Conservation (phyloP, 2,329 filamentous ascomycete genomes). For the Fusarium guadeloupense region DNA sequence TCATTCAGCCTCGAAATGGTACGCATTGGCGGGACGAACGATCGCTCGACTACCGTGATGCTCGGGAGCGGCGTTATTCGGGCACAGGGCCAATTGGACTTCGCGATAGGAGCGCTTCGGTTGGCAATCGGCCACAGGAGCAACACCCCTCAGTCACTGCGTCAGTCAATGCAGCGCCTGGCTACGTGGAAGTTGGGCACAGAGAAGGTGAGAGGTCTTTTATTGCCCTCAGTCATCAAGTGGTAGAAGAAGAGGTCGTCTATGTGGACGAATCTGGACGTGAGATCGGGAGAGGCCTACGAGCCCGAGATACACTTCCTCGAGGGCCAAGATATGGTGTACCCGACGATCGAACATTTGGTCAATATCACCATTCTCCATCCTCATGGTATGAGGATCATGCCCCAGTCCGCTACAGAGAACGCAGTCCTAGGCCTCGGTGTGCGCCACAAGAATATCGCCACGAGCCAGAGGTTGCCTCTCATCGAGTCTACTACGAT, state of each 20-base stretch:
- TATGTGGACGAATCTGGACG: slow-evolving; percentile 40
- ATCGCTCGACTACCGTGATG: slow-evolving; percentile 28
- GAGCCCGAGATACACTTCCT: slow-evolving; percentile 29
- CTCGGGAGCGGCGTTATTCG: slow-evolving; percentile 24
- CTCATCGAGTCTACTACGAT: slow-evolving; percentile 22
- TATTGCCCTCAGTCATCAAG: slow-evolving; percentile 4
- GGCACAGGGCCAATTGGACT: neutral
- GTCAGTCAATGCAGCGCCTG: neutral
- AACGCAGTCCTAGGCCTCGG: slow-evolving; percentile 13
- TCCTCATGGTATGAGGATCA: slow-evolving; percentile 22
- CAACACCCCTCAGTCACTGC: neutral
- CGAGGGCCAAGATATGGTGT: slow-evolving; percentile 12
- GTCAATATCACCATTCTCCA: neutral
- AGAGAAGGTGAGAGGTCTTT: slow-evolving; percentile 1
- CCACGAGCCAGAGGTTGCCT: slow-evolving; percentile 5
- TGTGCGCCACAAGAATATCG: slow-evolving; percentile 13
- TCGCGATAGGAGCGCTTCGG: slow-evolving; percentile 32
- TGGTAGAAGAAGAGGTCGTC: slow-evolving; percentile 37
- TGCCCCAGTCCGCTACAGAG: slow-evolving; percentile 11
- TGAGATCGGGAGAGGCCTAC: slow-evolving; percentile 35
- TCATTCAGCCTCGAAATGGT: neutral
- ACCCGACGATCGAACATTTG: slow-evolving; percentile 5
- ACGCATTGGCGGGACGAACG: slow-evolving; percentile 13
- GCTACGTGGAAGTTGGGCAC: slow-evolving; percentile 8
- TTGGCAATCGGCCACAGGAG: slow-evolving; percentile 25